Conservation (phyloP, 1,284 basidiomycete species). For the Irpex sp. region DNA sequence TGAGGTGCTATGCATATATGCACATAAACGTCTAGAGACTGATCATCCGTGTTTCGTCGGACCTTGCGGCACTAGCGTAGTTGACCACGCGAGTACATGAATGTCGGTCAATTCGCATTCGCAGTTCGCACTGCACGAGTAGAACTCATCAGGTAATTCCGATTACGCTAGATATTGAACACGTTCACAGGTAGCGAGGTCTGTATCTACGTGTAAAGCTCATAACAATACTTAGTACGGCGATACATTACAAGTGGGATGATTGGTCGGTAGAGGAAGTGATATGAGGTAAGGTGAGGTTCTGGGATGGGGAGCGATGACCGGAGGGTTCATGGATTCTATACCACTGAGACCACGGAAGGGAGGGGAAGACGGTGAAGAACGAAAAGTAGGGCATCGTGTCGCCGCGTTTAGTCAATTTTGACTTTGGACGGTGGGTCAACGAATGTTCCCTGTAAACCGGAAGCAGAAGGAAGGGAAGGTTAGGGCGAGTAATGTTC, state of each 20-base stretch:
- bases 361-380: neutral
- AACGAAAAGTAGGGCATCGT: neutral
- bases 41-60: no score
- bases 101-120: no score
- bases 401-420: slow-evolving; percentile 24
- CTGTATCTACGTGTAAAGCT: neutral
- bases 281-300: neutral
- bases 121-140: no score
- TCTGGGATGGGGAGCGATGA: neutral
- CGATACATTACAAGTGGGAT: neutral
- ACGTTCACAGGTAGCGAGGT: neutral
- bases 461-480: neutral
- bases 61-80: no score
- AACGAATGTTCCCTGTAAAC: slow-evolving; percentile 35
- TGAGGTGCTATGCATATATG: no score
- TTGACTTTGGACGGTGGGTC: slow-evolving; percentile 44
- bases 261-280: neutral
- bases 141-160: neutral
- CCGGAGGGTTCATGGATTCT: neutral
- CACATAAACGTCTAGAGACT: no score
- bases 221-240: neutral
- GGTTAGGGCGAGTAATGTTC: neutral
- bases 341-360: neutral
- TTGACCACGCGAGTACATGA: no score
- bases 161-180: neutral